Evolutionary conservation across 2,329 filamentous ascomycete species (phyloP), one percentile per base, ranked within the genome.

Genomic region (Neonectria punicea): DNA sequence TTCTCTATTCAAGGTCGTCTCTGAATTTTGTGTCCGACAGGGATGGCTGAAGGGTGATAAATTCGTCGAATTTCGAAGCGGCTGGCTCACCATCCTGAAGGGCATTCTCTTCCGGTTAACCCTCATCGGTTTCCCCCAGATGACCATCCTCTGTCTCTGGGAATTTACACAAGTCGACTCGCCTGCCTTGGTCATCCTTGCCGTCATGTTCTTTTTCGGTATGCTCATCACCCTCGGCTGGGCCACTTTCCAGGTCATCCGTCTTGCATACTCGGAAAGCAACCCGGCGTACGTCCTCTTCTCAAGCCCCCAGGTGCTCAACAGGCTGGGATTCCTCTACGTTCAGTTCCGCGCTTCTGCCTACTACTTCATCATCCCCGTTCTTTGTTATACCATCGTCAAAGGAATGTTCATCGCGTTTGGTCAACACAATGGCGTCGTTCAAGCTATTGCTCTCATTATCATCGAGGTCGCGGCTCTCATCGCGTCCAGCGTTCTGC

Each of bases 321-420:
- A 98, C 87, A 97, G 97, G 81, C 98, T 94, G 94, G 95, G 95
- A 16, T 98, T 98, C 84, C 87, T 98, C 68, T 98, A 98, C 77
- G 93, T 98, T 30, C 94, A 97, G 79, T 98, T 97, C 86, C 92
- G 95, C 74, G 95, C 95, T 30, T 95, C 94, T 1, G 93, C 93
- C 43, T 98, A 97, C 86, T 98, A 96, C 84, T 98, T 95, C 79
- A 92, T 98, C 72, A 87, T 96, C 30, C 93, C 93, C 0, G 82
- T 91, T 58, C 84, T 98, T 61, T 81, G 81, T 51, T 97, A 98
- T 79, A 89, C 91, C 32, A 77, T 98, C 16, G 74, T 96, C 79
- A 98, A 98, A 86, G 87, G 90, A 68, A 90, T 97, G 84, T 96
- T 98, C 75, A 89, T 98, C 71, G 93, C 91, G 57, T 89, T 97